A percentile compares a stretch with the other conserved stretches of the same genome.
phyloP scores from a whole-genome alignment of 345 rosid species.

The Citrus medica region DNA sequence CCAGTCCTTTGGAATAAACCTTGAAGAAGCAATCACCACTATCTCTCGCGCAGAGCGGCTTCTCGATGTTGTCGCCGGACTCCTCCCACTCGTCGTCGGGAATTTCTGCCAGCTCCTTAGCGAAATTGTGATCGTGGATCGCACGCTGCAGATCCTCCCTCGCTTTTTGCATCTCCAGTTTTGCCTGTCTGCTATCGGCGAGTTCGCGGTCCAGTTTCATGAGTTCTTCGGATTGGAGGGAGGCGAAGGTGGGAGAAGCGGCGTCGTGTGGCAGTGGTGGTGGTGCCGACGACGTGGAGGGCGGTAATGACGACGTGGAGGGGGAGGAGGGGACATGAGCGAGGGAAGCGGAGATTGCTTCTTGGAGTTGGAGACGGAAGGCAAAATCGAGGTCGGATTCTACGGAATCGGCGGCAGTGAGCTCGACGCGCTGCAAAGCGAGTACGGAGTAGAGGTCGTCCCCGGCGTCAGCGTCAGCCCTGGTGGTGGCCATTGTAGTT shows the following conservation, averaged over 20 bases:
- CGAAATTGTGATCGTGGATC: conserved; percentile 60
- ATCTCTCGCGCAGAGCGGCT: conserved; percentile 37
- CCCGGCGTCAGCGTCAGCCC: background rate
- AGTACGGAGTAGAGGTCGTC: conserved; percentile 13
- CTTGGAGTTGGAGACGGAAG: conserved; percentile 53
- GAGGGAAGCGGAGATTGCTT: conserved; percentile 50
- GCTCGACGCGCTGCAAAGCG: conserved; percentile 19
- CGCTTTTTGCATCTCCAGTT: conserved; percentile 20
- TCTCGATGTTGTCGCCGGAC: conserved; percentile 43
- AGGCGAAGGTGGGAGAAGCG: conserved; percentile 12
- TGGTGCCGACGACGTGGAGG: conserved; percentile 9
- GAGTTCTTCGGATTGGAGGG: conserved; percentile 29
- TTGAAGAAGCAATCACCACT: conserved; percentile 12
- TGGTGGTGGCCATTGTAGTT: background rate
- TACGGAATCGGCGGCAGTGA: conserved; percentile 22
- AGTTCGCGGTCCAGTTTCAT: conserved; percentile 26
- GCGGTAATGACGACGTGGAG: conserved; percentile 5
- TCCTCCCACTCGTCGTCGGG: conserved; percentile 54
- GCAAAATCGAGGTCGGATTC: conserved; percentile 51
- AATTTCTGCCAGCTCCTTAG: conserved; percentile 42
- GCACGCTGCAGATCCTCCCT: conserved; percentile 52
- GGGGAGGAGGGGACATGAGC: background rate
- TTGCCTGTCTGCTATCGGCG: conserved; percentile 23
- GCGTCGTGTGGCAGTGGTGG: background rate
- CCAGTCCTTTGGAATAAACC: conserved; percentile 35